Base-by-base conservation (phyloP, 2,329 filamentous ascomycete species). In the Alternaria brassicae region DNA sequence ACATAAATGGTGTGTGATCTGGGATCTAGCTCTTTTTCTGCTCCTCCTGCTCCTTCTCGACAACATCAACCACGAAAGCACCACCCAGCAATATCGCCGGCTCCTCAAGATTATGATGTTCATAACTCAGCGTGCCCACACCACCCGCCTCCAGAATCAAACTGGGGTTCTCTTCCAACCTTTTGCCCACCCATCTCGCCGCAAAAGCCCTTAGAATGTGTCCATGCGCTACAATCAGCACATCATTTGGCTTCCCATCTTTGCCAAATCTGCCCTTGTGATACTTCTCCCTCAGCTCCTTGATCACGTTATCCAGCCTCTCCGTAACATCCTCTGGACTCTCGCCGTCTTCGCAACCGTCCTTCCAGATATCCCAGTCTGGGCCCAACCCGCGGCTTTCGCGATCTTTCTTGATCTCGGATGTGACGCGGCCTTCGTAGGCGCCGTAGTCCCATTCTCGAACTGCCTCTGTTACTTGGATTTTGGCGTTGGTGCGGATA, bases 141-240 rank as follows among this genome's bases (percentile, higher is more conserved):
- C 82, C 82, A 3, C 82, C 82, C 4, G 82, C 82, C 76, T 97
- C 93, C n/a, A 97, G 81, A 61, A 97, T 82, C 74, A 97, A 88
- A 6, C 88, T 86, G 37, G 92, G 90, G 7, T 90, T 92, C 49
- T 92, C 89, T 54, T 87, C 85, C 58, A 97, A 81, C 12, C 86
- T 83, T 80, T 90, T 90, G 0, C 88, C 87, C 0, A 89, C 85
- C 93, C 93, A 97, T 30, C 93, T 85, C 82, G 94, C 91, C 6
- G 93, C 93, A 76, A 97, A 92, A 0, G 92, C 91, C 15, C 93
- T 84, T 53, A 97, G 81, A 56, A 97, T 94, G 79, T 97, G 93
- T 0, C 93, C 93, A 74, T 97, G 93, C 21, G 92, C 93, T 6
- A 97, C 92, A 48, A 97, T 83, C 23, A 94, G 77, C 17, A 94